Conservation (phyloP, 208 protist species). For the Trypanosoma avium region DNA sequence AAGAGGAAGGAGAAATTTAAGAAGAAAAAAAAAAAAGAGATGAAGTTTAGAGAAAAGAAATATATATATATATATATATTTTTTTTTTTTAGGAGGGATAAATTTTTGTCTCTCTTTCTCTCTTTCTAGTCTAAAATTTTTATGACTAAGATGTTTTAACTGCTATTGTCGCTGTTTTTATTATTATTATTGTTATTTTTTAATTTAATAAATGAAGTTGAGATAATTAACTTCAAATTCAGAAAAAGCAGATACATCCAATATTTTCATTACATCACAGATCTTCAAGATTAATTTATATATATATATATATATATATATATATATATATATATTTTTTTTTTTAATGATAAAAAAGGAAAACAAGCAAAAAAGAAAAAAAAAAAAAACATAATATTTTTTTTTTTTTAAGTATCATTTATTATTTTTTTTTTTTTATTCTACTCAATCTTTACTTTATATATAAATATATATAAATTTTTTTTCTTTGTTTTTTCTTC, state of each 20-base stretch:
- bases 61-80: background rate
- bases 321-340: no score
- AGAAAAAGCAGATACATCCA: no score
- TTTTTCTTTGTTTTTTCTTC: constrained; percentile 5
- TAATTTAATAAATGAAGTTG: background rate
- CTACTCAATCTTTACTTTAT: background rate
- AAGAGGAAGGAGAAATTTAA: background rate
- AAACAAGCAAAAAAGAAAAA: no score
- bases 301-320: no score
- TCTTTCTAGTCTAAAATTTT: background rate
- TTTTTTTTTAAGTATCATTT: no score
- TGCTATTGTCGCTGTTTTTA: background rate
- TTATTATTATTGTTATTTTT: background rate
- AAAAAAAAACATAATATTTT: no score
- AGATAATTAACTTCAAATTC: no score
- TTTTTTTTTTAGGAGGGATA: constrained; percentile 2
- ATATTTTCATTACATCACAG: no score
- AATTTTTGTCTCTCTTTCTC: constrained; percentile 8
- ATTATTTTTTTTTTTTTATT: constrained; percentile 2
- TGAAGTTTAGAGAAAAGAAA: background rate
- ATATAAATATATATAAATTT: background rate
- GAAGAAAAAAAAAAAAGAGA: constrained; percentile 1
- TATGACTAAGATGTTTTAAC: no score
- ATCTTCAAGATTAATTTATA: no score
- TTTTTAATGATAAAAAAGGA: no score